These are phyloP conservation scores for Ascosphaera aggregata DNA, from an alignment of 2,329 filamentous ascomycete genomes.

Conservation along the genomic window DNA sequence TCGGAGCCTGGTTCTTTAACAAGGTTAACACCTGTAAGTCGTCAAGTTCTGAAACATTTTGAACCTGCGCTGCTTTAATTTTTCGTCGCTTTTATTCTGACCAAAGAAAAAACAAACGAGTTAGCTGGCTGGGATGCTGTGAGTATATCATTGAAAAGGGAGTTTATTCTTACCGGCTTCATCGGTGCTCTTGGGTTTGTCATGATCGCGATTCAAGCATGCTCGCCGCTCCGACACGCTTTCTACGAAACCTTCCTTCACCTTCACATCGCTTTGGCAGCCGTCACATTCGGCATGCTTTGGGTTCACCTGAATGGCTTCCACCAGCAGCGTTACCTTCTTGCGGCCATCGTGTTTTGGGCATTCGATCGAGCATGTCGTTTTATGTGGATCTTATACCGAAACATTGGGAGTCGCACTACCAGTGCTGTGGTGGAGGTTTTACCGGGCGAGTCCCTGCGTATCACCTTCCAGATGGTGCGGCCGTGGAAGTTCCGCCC, in stretches of 20 bases:
- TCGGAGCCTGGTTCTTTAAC: constrained; percentile 49
- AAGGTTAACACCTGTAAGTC: constrained; percentile 25
- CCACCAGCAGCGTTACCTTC: constrained; percentile 47
- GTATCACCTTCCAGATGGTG: constrained; percentile 46
- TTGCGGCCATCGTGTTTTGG: constrained; percentile 58
- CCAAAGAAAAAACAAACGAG: constrained; percentile 18
- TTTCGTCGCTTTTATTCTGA: no score
- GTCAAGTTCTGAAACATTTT: constrained; percentile 36
- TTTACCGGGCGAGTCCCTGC: constrained; percentile 44
- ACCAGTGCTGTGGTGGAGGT: constrained; percentile 44
- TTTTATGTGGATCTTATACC: constrained; percentile 37
- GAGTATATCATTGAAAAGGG: constrained; percentile 9
- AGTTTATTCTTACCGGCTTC: constrained; percentile 19
- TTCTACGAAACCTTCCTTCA: constrained; percentile 96
- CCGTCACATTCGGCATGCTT: constrained; percentile 43
- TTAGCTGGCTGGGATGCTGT: constrained; percentile 17
- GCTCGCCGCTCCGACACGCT: constrained; percentile 67
- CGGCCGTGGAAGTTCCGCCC: constrained; percentile 42
- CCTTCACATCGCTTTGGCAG: constrained; percentile 54
- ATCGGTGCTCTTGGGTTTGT: constrained; percentile 32
- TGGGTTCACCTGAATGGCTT: constrained; percentile 55
- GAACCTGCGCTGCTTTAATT: no score
- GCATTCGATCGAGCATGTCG: constrained; percentile 43
- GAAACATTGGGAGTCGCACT: constrained; percentile 31
- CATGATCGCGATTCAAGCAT: constrained; percentile 43